Conservation (phyloP, 83 land plant genomes). For the Picea abies region DNA sequence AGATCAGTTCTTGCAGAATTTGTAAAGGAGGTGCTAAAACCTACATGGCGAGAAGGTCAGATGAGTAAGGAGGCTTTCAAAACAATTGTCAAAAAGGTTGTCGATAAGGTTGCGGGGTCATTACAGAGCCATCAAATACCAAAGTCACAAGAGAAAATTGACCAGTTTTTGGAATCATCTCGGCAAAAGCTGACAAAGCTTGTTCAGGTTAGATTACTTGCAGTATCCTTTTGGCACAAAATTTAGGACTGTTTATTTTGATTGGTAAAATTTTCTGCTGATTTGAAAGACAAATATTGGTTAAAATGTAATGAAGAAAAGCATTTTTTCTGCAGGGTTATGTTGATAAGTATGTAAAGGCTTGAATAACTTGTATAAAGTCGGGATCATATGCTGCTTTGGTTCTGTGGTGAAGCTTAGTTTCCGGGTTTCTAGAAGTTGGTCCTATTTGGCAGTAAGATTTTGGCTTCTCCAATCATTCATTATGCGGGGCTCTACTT, state of each 20-base stretch:
- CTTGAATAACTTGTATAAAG: neutral
- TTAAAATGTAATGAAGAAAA: neutral
- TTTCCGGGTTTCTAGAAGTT: neutral
- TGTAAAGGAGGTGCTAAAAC: constrained; percentile 90
- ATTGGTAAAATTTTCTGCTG: neutral
- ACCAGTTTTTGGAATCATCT: constrained; percentile 61
- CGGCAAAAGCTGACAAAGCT: constrained; percentile 80
- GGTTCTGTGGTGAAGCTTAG: too few species aligned
- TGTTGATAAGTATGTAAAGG: constrained; percentile 19
- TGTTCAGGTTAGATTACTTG: constrained; percentile 66
- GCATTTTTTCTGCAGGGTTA: constrained; percentile 9
- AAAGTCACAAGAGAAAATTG: constrained; percentile 81
- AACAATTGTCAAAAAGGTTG: constrained; percentile 91
- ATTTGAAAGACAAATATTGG: neutral
- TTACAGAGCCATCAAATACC: constrained; percentile 70
- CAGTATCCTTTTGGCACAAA: neutral
- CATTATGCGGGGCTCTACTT: neutral
- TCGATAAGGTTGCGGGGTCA: constrained; percentile 83
- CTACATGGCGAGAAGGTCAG: constrained; percentile 92
- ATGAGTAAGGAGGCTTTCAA: constrained; percentile 88
- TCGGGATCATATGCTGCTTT: too few species aligned
- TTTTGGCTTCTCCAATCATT: constrained; percentile 8
- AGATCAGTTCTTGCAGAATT: constrained; percentile 66
- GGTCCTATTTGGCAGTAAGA: constrained; percentile 3
- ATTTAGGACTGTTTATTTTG: neutral